phyloP scores from a whole-genome alignment of 495 filamentous ascomycete species.

The Penicillium angulare region DNA sequence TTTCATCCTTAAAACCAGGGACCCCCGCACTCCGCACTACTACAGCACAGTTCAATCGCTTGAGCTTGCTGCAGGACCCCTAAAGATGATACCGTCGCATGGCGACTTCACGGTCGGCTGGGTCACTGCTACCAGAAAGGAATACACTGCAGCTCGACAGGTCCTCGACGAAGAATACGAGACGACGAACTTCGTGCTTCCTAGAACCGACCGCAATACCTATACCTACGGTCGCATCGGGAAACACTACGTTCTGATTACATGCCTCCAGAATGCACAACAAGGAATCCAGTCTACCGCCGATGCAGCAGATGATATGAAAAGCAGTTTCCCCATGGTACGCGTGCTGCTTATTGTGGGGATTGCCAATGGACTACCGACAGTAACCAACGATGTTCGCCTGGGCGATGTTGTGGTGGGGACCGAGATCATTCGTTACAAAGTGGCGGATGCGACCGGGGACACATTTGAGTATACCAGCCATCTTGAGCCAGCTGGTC shows the following conservation, averaged over 20 bases:
- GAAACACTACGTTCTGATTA: not conserved
- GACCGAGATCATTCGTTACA: not conserved
- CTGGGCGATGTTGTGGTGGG: not conserved
- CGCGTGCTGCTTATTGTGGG: not conserved
- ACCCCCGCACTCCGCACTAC: too few relatives aligned
- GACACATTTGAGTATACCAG: not conserved
- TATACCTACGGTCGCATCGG: conserved; percentile 1
- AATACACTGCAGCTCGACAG: not conserved
- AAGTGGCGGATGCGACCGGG: not conserved
- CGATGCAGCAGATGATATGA: not conserved
- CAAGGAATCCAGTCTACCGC: not conserved
- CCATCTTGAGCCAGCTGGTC: not conserved
- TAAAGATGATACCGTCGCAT: not conserved
- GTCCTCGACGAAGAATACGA: not conserved
- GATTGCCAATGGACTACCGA: not conserved
- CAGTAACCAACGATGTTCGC: not conserved
- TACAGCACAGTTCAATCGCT: too few relatives aligned
- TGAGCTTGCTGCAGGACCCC: too few relatives aligned
- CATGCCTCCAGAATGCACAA: not conserved
- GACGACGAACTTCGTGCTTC: not conserved
- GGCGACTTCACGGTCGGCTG: not conserved
- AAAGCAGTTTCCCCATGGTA: conserved; percentile 1
- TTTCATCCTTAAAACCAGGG: too few relatives aligned
- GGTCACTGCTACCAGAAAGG: not conserved
- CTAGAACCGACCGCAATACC: not conserved